Conservation (phyloP, 768 basidiomycete genomes). For the Serendipita vermifera region DNA sequence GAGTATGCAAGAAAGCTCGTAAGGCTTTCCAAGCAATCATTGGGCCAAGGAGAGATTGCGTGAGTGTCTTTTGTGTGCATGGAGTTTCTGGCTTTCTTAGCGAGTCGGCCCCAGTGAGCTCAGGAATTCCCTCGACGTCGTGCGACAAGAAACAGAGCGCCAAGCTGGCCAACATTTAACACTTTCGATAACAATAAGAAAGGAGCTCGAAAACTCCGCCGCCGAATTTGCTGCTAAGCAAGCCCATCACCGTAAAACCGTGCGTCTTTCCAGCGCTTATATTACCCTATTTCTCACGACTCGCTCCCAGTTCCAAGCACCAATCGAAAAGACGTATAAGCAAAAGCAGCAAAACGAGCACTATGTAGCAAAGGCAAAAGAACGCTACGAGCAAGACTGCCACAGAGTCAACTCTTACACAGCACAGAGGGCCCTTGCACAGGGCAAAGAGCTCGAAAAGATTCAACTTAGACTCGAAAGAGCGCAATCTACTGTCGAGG, state of each 20-base stretch:
- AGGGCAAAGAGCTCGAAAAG: conserved; percentile 89
- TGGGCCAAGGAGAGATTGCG: conserved; percentile 93
- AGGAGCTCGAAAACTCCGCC: conserved; percentile 57
- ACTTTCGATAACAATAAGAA: conserved; percentile 61
- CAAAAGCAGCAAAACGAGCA: conserved; percentile 75
- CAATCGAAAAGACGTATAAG: conserved; percentile 85
- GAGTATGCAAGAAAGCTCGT: conserved; percentile 81
- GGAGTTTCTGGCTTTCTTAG: conserved; percentile 13
- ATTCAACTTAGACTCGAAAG: conserved; percentile 75
- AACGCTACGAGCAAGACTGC: conserved; percentile 89
- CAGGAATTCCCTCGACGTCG: conserved; percentile 62
- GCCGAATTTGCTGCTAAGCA: conserved; percentile 50
- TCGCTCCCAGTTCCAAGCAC: conserved; percentile 36
- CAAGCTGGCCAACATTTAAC: conserved; percentile 61
- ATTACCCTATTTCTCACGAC: background rate
- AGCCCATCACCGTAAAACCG: conserved; percentile 56
- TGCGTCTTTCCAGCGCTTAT: conserved; percentile 16
- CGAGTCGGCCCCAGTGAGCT: conserved; percentile 46
- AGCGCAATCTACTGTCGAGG: conserved; percentile 76
- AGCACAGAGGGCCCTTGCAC: conserved; percentile 78
- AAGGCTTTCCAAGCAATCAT: conserved; percentile 57
- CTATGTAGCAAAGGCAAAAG: conserved; percentile 77
- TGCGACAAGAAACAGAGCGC: conserved; percentile 72
- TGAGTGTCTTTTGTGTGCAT: conserved; percentile 29
- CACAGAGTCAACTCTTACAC: conserved; percentile 88